Conservation (phyloP, 805 yeast species). For the Kuraishia molischiana region DNA sequence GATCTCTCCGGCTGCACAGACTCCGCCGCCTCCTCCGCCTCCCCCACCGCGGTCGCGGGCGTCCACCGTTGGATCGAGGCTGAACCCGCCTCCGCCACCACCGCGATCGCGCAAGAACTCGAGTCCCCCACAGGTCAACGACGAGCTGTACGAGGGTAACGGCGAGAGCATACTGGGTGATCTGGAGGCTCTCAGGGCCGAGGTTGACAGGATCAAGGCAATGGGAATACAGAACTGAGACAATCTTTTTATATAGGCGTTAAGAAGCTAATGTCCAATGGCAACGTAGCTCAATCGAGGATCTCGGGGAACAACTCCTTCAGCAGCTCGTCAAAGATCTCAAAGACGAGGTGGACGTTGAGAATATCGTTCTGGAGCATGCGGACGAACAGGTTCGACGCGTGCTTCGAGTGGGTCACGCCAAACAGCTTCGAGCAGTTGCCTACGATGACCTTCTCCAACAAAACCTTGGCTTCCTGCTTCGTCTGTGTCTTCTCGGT, state of each 20-base stretch:
- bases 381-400: constrained; percentile 48
- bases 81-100: constrained; percentile 28
- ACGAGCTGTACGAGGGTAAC: constrained; percentile 8
- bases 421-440: constrained; percentile 72
- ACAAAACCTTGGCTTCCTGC: constrained; percentile 47
- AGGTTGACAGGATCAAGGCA: constrained; percentile 35
- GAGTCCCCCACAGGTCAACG: constrained; percentile 1
- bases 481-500: constrained; percentile 42
- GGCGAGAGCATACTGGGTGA: constrained; percentile 49
- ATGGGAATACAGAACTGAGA: background rate
- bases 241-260: no score
- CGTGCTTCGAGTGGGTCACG: constrained; percentile 46
- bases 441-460: constrained; percentile 52
- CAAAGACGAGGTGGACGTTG: constrained; percentile 53
- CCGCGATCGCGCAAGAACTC: constrained; percentile 7
- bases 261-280: no score
- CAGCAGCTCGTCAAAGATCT: constrained; percentile 47
- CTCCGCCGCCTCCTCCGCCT: constrained; percentile 15
- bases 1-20: no score
- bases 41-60: constrained; percentile 6
- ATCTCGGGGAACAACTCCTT: constrained; percentile 33
- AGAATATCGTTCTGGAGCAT: constrained; percentile 68
- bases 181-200: constrained; percentile 56
- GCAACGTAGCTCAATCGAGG: no score
- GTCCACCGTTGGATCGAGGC: constrained; percentile 3